Evolutionary conservation across 2,329 filamentous ascomycete species (phyloP), one percentile per base, ranked within the genome.

Genomic region (Decorospora gaudefroyi): DNA sequence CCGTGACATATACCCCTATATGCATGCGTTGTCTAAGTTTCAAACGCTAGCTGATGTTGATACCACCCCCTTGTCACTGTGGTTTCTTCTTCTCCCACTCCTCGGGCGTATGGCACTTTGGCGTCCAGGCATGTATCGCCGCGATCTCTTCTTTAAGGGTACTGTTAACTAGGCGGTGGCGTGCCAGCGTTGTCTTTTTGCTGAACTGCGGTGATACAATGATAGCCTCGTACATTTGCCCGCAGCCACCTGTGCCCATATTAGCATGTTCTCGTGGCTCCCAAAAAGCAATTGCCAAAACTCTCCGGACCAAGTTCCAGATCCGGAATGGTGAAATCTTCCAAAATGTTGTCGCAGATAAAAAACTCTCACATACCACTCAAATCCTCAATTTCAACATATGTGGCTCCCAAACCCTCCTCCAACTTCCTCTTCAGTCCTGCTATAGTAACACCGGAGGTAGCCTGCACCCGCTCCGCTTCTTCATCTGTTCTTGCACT

Each of bases 111-210:
- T 90, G 87, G 70, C 91, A 96, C 74, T 90, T 95, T 18, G 90
- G 89, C 42, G 89, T 95, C 91, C 91, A 96, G 26, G 91, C 91
- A 75, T 96, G 91, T 60, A 96, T 95, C 54, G 81, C 82, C 11
- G 88, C 88, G 68, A 96, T 95, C 74, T 96, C 90, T 32, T 85
- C 81, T 75, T 90, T 92, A 60, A 96, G 77, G 4, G 84, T 84
- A 11, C 80, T 80, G 72, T 96, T 96, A 59, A 95, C 90, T 51
- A 95, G 79, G 29, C 91, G 84, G 72, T 96, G 89, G 44, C 91
- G 82, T 67, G 90, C 90, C 45, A 96, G 82, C 38, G 88, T 88
- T 57, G 67, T 81, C 77, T 79, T 78, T 64, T 76, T 76, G 17
- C 68, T 67, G 53, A 78, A 78, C 31, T 75, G 69, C 15, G 74